Evolutionary conservation across 179 eudicot species (phyloP).

Genomic region (Nepenthes alata): DNA sequence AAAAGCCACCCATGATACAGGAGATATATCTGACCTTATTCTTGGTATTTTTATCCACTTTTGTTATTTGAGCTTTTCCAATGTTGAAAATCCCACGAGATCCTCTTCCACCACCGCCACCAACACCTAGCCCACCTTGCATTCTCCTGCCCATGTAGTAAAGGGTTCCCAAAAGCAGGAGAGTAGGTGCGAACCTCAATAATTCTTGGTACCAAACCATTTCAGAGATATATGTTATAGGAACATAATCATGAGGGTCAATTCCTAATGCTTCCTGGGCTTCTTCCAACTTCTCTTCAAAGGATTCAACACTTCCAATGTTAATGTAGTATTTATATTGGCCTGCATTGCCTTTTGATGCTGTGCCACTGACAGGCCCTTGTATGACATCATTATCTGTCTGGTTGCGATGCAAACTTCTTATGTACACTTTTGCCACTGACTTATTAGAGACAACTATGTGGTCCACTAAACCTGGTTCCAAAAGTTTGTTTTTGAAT

Average conservation of each 20-base stretch:
- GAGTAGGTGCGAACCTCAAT: slow-evolving; percentile 43
- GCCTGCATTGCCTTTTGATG: slow-evolving; percentile 26
- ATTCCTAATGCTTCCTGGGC: slow-evolving; percentile 64
- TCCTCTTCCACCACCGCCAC: slow-evolving; percentile 48
- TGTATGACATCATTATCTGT: slow-evolving; percentile 20
- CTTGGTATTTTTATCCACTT: slow-evolving; percentile 67
- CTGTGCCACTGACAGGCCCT: slow-evolving; percentile 26
- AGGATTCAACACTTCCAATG: slow-evolving; percentile 66
- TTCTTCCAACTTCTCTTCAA: slow-evolving; percentile 74
- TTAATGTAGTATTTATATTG: slow-evolving; percentile 54
- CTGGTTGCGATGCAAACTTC: slow-evolving; percentile 39
- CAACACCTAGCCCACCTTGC: slow-evolving; percentile 66
- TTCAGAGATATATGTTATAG: slow-evolving; percentile 49
- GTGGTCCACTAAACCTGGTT: slow-evolving; percentile 78
- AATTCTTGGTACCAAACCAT: slow-evolving; percentile 50
- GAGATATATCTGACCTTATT: slow-evolving; percentile 40
- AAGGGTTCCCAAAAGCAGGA: slow-evolving; percentile 45
- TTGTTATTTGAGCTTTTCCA: slow-evolving; percentile 62
- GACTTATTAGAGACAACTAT: slow-evolving; percentile 62
- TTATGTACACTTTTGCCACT: slow-evolving; percentile 74
- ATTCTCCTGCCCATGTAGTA: slow-evolving; percentile 43
- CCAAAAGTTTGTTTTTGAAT: slow-evolving; percentile 75
- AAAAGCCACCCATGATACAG: neutral
- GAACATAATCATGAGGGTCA: slow-evolving; percentile 57
- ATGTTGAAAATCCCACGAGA: slow-evolving; percentile 68